A percentile compares a stretch with the other conserved stretches of the same genome.
These are phyloP conservation scores for Globisporangium alternatum DNA, from an alignment of 352 stramenopile species.

Conservation along the genomic window DNA sequence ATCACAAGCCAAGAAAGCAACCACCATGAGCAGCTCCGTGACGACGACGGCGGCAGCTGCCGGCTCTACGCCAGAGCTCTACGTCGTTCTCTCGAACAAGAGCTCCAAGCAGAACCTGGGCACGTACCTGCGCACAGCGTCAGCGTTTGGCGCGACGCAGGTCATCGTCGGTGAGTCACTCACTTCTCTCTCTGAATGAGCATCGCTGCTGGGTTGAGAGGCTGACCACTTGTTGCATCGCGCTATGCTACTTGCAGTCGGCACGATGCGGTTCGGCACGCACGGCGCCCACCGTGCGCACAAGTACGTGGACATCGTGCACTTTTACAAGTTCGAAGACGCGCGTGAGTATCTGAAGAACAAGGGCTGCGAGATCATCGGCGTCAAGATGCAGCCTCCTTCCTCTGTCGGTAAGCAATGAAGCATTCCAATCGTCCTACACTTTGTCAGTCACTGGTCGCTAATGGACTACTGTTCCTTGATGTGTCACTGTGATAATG, in stretches of 20 bases:
- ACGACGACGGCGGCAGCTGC: constrained; percentile 2
- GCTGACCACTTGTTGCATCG: not conserved
- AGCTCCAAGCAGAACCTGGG: constrained; percentile 73
- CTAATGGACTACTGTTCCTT: not conserved
- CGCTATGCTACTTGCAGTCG: constrained; percentile 33
- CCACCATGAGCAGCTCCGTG: constrained; percentile 13
- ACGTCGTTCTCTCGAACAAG: constrained; percentile 73
- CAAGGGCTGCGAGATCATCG: constrained; percentile 59
- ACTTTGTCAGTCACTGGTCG: not conserved
- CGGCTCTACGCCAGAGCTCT: constrained; percentile 32
- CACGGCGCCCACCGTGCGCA: constrained; percentile 74
- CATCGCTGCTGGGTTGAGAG: not conserved
- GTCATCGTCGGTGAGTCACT: constrained; percentile 61
- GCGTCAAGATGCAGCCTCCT: constrained; percentile 26
- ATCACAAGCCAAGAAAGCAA: constrained; percentile 2
- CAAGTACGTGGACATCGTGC: constrained; percentile 76
- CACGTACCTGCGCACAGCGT: constrained; percentile 74
- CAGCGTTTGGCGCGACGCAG: constrained; percentile 67
- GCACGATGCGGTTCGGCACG: constrained; percentile 72
- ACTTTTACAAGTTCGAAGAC: constrained; percentile 69
- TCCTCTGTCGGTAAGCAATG: constrained; percentile 1
- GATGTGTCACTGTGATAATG: not conserved
- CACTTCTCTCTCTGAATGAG: not conserved
- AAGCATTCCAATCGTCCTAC: not conserved
- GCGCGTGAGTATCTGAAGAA: constrained; percentile 51